Conservation (phyloP, 83 land plant species). For the Picea abies region DNA sequence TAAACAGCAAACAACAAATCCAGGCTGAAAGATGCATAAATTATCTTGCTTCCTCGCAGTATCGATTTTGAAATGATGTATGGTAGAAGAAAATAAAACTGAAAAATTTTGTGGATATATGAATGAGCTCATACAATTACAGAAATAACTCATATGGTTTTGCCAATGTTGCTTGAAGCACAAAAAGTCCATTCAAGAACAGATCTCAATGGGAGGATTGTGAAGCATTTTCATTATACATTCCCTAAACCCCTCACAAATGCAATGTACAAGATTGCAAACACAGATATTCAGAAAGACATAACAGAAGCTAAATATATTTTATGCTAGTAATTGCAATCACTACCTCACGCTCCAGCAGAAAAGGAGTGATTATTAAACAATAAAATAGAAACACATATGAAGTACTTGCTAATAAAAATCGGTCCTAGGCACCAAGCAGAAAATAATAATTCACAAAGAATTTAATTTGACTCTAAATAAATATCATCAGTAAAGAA, state of each 20-base stretch:
- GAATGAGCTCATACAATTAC: no score
- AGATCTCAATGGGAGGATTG: not conserved
- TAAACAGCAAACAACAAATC: no score
- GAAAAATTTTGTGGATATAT: no score
- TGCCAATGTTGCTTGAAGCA: not conserved
- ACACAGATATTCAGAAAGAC: not conserved
- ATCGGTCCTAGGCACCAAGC: no score
- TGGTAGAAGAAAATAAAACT: not conserved
- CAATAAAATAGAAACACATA: not conserved
- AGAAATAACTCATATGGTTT: not conserved
- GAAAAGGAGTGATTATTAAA: no score
- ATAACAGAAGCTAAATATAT: not conserved
- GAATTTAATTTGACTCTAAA: not conserved
- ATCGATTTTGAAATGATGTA: not conserved
- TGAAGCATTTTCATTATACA: not conserved
- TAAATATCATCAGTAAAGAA: not conserved
- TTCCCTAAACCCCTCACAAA: not conserved
- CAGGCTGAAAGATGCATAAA: no score
- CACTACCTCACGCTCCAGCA: no score
- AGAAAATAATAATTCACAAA: not conserved
- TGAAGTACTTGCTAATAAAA: not conserved
- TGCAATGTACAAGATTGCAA: not conserved
- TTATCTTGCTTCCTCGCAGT: not conserved
- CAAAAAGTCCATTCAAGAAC: not conserved
- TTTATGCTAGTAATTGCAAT: not conserved